These are phyloP conservation scores for Arabidopsis arenosa DNA, from an alignment of 345 rosid species.

Conservation along the genomic window DNA sequence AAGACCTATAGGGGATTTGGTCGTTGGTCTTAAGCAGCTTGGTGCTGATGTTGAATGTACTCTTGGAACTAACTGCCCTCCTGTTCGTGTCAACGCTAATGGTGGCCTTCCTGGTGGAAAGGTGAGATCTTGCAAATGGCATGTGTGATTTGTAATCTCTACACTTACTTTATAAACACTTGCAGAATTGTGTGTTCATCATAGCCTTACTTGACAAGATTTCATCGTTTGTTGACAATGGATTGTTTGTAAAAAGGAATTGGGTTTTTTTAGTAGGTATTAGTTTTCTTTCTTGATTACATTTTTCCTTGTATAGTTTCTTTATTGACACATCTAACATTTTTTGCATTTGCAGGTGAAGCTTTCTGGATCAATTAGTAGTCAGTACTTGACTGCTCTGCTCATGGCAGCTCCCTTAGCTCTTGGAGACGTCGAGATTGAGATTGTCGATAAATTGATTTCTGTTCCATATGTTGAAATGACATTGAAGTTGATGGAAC, in stretches of 20 bases:
- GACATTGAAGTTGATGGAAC: constrained; percentile 96
- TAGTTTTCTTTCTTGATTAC: not conserved
- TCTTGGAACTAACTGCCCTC: constrained; percentile 83
- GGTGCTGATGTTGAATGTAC: constrained; percentile 86
- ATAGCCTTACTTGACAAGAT: not conserved
- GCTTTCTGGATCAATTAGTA: constrained; percentile 93
- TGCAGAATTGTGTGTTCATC: constrained; percentile 17
- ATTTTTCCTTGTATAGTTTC: not conserved
- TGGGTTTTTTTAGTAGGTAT: not conserved
- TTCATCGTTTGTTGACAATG: not conserved
- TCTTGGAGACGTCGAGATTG: constrained; percentile 88
- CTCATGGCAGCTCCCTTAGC: constrained; percentile 98
- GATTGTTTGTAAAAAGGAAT: not conserved
- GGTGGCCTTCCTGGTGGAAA: constrained; percentile 98
- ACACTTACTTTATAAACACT: not conserved
- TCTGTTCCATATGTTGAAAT: constrained; percentile 97
- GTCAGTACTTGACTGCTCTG: constrained; percentile 96
- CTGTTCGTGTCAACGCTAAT: constrained; percentile 75
- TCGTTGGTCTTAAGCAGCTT: constrained; percentile 86
- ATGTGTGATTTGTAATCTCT: not conserved
- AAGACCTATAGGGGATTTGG: constrained; percentile 95
- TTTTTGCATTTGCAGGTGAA: constrained; percentile 69
- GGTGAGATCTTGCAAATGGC: constrained; percentile 51
- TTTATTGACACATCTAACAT: constrained; percentile 21
- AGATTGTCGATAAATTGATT: constrained; percentile 83